Conservation (phyloP, 2,329 filamentous ascomycete genomes). For the Fusarium praegraminearum region DNA sequence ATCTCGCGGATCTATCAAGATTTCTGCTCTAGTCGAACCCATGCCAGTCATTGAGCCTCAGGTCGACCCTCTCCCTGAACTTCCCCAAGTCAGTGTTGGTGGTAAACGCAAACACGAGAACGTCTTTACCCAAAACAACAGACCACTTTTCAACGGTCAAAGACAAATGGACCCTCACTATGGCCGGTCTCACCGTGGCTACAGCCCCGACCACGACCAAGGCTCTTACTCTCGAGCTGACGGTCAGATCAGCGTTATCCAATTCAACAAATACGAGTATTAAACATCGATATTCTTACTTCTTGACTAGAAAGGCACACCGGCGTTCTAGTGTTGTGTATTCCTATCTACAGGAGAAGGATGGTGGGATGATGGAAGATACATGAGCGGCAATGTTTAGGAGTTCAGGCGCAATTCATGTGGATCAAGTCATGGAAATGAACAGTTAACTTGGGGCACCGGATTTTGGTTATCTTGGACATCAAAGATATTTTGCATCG, state of each 20-base stretch:
- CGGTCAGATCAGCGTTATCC: conserved; percentile 49
- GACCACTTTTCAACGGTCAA: conserved; percentile 54
- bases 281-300: conserved; percentile 17
- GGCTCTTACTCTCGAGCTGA: conserved; percentile 54
- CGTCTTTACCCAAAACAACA: conserved; percentile 51
- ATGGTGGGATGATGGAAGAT: conserved; percentile 30
- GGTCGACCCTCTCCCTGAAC: conserved; percentile 47
- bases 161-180: conserved; percentile 54
- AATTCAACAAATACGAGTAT: conserved; percentile 50
- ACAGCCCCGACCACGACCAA: conserved; percentile 48
- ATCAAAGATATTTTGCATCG: conserved; percentile 19
- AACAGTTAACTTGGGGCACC: conserved; percentile 12
- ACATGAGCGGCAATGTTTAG: conserved; percentile 41
- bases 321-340: conserved; percentile 46
- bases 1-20: conserved; percentile 55
- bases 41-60: conserved; percentile 54
- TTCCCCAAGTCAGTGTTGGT: conserved; percentile 47
- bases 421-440: conserved; percentile 15
- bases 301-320: conserved; percentile 22
- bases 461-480: conserved; percentile 23
- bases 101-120: conserved; percentile 55
- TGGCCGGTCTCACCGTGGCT: conserved; percentile 37
- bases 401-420: conserved; percentile 45
- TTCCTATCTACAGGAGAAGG: conserved; percentile 38
- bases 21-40: conserved; percentile 52